Base-by-base conservation (phyloP, 1,139 yeast species). In the Geotrichum aggregatum region DNA sequence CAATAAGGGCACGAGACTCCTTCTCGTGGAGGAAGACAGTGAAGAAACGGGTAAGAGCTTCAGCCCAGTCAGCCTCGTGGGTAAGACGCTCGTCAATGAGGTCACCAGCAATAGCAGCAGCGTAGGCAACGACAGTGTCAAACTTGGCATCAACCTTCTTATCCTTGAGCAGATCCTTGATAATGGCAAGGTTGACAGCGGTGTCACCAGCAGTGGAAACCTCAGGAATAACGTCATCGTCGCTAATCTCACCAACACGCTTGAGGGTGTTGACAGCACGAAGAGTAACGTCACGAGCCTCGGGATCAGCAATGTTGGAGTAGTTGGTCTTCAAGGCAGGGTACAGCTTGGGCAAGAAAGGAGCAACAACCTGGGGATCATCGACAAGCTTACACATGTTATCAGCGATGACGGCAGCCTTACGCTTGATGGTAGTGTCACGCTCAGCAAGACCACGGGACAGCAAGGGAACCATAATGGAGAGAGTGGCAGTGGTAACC, bases 341-440 rank as follows among this genome's bases (percentile, higher is more conserved):
- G 79, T 88, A 86, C 72, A 92, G 83, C 73, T 84, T 87, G 76
- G 80, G 78, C 87, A 92, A 80, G 86, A 92, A 92, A 66, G 98
- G 98, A 80, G 98, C 98, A 78, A 92, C 95, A 71, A 92, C 92
- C 80, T 92, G 98, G 66, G 98, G 98, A 75, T 92, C 98, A 72
- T 92, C 98, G 79, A 92, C 98, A 77, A 92, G 87, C 80, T 92
- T 92, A 87, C 98, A 92, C 98, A 92, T 92, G 95, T 92, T 92
- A 76, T 92, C 98, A 69, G 91, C 87, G 76, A 92, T 92, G 73
- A 92, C 98, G 67, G 98, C 98, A 70, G 98, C 85, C 83, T 92
- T 92, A 83, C 98, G 91, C 87, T 92, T 92, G 81, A 92, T 92
- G 66, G 98, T 81, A 66, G 98, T 92, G 70, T 92, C 98, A 82